These are phyloP conservation scores for Oxalis stricta DNA, from an alignment of 441 rosid genomes.

Conservation along the genomic window DNA sequence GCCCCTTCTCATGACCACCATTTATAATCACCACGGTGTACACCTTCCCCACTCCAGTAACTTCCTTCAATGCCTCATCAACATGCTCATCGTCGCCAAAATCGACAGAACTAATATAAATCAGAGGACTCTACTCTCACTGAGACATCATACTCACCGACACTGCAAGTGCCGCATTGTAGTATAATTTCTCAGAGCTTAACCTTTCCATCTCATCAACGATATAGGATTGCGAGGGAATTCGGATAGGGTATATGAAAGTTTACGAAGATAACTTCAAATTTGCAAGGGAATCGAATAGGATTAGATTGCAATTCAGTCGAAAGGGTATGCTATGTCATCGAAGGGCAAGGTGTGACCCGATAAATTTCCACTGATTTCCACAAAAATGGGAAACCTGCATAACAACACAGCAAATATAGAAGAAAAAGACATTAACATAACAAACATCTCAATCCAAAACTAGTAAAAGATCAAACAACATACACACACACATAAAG, in stretches of 20 bases:
- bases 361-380: slow-evolving; percentile 90
- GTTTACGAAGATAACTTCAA: slow-evolving; percentile 37
- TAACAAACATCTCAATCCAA: too few species aligned
- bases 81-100: slow-evolving; percentile 37
- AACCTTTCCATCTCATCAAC: slow-evolving; percentile 27
- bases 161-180: slow-evolving; percentile 41
- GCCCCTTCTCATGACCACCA: slow-evolving; percentile 22
- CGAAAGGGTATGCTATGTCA: slow-evolving; percentile 50
- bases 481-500: slow-evolving; percentile 21
- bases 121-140: slow-evolving; percentile 26
- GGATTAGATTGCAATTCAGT: slow-evolving; percentile 31
- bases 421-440: too few species aligned
- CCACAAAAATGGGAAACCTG: slow-evolving; percentile 72
- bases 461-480: background rate
- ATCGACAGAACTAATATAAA: slow-evolving; percentile 14
- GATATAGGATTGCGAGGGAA: slow-evolving; percentile 24
- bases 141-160: slow-evolving; percentile 34
- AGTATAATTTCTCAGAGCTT: slow-evolving; percentile 13
- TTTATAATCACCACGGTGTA: slow-evolving; percentile 58
- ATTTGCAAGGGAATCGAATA: slow-evolving; percentile 47
- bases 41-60: slow-evolving; percentile 29
- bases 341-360: slow-evolving; percentile 62
- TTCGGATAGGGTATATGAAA: slow-evolving; percentile 24
- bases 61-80: slow-evolving; percentile 46
- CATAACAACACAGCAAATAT: background rate